Evolutionary conservation across 441 rosid genomes (phyloP).

Genomic region (Hura crepitans): DNA sequence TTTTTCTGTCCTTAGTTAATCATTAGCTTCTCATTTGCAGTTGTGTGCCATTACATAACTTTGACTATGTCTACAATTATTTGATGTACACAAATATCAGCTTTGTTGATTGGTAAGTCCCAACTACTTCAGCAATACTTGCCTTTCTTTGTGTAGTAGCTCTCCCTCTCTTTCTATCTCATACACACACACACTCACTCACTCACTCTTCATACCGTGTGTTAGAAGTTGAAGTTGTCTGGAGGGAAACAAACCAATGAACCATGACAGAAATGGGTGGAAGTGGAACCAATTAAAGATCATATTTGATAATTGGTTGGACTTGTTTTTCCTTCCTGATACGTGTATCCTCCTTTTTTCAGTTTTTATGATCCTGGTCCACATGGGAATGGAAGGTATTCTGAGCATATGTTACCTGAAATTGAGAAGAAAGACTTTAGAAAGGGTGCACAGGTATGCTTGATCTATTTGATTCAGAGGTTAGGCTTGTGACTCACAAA

Average conservation of each 20-base stretch:
- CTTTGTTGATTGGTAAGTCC: slow-evolving; percentile 74
- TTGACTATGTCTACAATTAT: slow-evolving; percentile 78
- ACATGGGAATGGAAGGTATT: slow-evolving; percentile 91
- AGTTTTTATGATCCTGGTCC: slow-evolving; percentile 97
- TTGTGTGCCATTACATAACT: slow-evolving; percentile 79
- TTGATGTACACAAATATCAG: slow-evolving; percentile 75
- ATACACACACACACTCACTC: neutral
- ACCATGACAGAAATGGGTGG: neutral
- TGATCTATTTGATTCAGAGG: slow-evolving; percentile 6
- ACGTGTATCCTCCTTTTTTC: slow-evolving; percentile 24
- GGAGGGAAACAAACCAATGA: neutral
- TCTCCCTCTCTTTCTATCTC: neutral
- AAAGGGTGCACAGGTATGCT: slow-evolving; percentile 92
- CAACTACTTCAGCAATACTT: neutral
- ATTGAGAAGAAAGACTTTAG: slow-evolving; percentile 81
- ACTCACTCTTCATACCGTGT: neutral
- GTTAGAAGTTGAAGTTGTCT: neutral
- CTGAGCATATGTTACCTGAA: slow-evolving; percentile 94
- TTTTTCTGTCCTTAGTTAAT: slow-evolving; percentile 21
- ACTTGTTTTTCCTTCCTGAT: slow-evolving; percentile 21
- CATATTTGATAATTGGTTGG: slow-evolving; percentile 3
- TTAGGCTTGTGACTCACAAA: neutral
- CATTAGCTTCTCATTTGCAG: slow-evolving; percentile 39
- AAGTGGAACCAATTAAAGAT: neutral
- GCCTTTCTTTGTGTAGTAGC: neutral